phyloP scores from a whole-genome alignment of 495 filamentous ascomycete genomes.

The Clavariopsis aquatica region DNA sequence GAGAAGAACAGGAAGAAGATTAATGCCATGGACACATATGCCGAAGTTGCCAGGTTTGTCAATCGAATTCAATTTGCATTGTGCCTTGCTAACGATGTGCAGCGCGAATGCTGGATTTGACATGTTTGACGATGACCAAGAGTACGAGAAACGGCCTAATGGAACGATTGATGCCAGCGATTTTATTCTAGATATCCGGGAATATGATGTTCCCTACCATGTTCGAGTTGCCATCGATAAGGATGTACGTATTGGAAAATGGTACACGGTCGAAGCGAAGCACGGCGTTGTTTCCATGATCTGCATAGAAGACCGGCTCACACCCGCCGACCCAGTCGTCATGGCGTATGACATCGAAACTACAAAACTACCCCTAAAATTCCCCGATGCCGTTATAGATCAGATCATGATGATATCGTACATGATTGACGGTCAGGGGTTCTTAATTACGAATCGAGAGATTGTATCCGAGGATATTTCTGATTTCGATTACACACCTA shows the following conservation, averaged over 20 bases:
- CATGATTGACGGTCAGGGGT: slow-evolving; percentile 99
- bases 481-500: slow-evolving; percentile 98
- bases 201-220: slow-evolving; percentile 99
- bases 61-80: neutral
- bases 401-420: slow-evolving; percentile 99
- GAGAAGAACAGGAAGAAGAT: slow-evolving; percentile 95
- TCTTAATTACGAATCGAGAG: slow-evolving; percentile 96
- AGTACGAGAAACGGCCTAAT: slow-evolving; percentile 81
- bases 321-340: slow-evolving; percentile 89
- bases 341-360: slow-evolving; percentile 99
- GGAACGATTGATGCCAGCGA: slow-evolving; percentile 87
- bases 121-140: slow-evolving; percentile 89
- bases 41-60: slow-evolving; percentile 84
- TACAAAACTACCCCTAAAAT: slow-evolving; percentile 93
- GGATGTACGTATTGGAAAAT: slow-evolving; percentile 94
- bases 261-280: slow-evolving; percentile 94
- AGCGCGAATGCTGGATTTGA: slow-evolving; percentile 88
- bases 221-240: slow-evolving; percentile 97
- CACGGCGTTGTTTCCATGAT: slow-evolving; percentile 80
- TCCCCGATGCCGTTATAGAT: slow-evolving; percentile 93
- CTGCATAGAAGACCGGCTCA: slow-evolving; percentile 84
- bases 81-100: slow-evolving; percentile 41
- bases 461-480: slow-evolving; percentile 97
- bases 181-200: slow-evolving; percentile 97
- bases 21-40: slow-evolving; percentile 97